Base-by-base conservation (phyloP, 2,329 filamentous ascomycete species). In the Ophiobolus disseminans region DNA sequence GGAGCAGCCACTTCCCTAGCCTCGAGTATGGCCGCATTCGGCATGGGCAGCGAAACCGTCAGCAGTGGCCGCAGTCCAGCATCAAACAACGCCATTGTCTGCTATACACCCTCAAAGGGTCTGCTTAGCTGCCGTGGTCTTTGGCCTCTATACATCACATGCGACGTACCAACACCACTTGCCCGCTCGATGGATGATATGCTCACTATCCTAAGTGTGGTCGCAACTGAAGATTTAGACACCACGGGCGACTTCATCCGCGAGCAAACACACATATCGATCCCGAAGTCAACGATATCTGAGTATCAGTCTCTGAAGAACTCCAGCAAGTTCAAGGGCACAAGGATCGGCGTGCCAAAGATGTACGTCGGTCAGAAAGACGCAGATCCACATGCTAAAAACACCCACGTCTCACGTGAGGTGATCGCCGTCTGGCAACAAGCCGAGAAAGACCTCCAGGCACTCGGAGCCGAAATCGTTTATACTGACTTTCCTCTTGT, bases 111-210 rank as follows among this genome's bases (percentile, higher is more conserved):
- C 0, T 84, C 80, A 0, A 73, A 78, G 30, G 80, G 80, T 0
- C 51, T 80, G 0, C 69, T 86, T 13, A 78, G 80, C 2, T 75
- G 78, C 7, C 73, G 81, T 1, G 82, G 82, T 0, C 66, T 78
- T 5, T 83, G 80, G 76, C 81, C 82, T 2, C 64, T 85, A 1
- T 85, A 81, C 55, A 76, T 80, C 0, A 82, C 79, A 0, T 83
- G 81, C 53, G 82, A 85, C 62, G 77, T 80, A 0, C 64, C 82
- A 0, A 79, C 82, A 0, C 82, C 82, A 1, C 79, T 82, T 43
- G 78, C 81, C 0, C 69, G 80, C 20, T 79, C 75, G 0, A 71
- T 84, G 35, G 50, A 63, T 2, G 82, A 85, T 58, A 68, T 85
- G 63, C 69, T 83, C 8, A 60, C 65, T 0, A 56, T 85, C 0